Percentiles rank a stretch among this genome's conserved stretches.
These are phyloP conservation scores for Neophaeococcomyces aloes DNA, from an alignment of 2,329 filamentous ascomycete genomes.

Conservation along the genomic window DNA sequence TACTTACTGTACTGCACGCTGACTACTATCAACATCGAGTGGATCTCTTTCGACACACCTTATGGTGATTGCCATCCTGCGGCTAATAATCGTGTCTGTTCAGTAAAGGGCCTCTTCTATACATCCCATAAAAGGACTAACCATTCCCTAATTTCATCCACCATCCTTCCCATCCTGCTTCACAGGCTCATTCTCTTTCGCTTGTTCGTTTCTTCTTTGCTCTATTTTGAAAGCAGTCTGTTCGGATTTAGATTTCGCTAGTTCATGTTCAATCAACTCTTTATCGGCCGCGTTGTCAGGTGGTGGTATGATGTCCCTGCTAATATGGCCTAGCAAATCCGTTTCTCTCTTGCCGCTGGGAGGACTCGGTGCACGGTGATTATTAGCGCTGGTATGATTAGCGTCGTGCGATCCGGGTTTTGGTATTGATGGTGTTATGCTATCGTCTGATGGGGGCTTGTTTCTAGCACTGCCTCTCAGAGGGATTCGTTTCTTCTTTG, in stretches of 20 bases:
- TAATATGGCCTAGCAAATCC: conserved; percentile 16
- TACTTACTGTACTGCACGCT: too few species aligned
- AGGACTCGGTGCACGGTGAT: conserved; percentile 5
- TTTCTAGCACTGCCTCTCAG: conserved; percentile 3
- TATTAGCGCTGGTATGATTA: background rate
- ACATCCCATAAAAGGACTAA: too few species aligned
- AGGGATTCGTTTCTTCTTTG: conserved; percentile 13
- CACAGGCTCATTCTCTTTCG: background rate
- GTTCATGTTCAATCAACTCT: background rate
- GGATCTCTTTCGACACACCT: too few species aligned
- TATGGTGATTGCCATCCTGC: too few species aligned
- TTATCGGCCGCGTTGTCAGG: background rate
- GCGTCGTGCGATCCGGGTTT: background rate
- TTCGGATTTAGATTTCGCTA: background rate
- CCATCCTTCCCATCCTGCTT: background rate
- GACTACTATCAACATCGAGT: too few species aligned
- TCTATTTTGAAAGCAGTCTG: background rate
- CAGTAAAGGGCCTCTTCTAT: too few species aligned
- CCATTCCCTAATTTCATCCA: too few species aligned
- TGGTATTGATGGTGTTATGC: conserved; percentile 7
- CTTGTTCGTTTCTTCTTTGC: background rate
- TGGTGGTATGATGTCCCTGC: conserved; percentile 12
- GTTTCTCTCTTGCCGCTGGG: conserved; percentile 16
- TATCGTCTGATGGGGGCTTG: background rate
- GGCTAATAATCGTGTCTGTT: too few species aligned